These are phyloP conservation scores for Geosmithia putterillii DNA, from an alignment of 2,329 filamentous ascomycete genomes.

Conservation along the genomic window DNA sequence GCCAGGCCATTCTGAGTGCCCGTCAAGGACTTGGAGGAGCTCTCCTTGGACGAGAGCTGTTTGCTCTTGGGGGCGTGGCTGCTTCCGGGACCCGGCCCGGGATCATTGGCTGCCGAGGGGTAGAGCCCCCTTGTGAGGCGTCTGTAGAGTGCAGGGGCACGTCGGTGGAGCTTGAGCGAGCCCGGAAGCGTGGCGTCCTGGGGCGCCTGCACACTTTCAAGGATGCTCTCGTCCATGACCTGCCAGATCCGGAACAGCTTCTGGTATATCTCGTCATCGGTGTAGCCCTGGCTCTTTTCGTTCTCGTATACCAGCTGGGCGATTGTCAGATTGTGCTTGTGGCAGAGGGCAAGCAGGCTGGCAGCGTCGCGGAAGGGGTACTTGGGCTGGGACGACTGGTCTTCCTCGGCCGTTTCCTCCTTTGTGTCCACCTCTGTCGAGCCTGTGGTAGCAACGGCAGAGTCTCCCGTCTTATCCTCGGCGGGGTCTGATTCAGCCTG, in stretches of 20 bases:
- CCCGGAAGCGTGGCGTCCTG: slow-evolving; percentile 27
- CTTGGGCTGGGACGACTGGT: slow-evolving; percentile 20
- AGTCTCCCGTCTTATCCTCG: too few relatives aligned
- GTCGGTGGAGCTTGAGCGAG: slow-evolving; percentile 32
- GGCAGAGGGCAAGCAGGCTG: slow-evolving; percentile 31
- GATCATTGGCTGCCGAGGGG: slow-evolving; percentile 16
- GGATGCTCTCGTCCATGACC: slow-evolving; percentile 38
- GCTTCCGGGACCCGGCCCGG: not conserved
- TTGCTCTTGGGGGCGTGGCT: not conserved
- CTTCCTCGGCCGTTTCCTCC: not conserved
- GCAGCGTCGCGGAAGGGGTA: slow-evolving; percentile 34
- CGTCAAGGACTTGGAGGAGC: not conserved
- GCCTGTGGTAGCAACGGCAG: not conserved
- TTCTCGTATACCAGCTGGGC: slow-evolving; percentile 39
- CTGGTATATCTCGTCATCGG: slow-evolving; percentile 33
- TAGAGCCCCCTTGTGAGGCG: slow-evolving; percentile 33
- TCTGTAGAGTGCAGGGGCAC: slow-evolving; percentile 31
- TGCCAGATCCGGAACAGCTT: slow-evolving; percentile 36
- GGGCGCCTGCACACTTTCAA: slow-evolving; percentile 33
- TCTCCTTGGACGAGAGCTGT: not conserved
- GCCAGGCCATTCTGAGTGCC: not conserved
- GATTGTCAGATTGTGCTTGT: slow-evolving; percentile 37
- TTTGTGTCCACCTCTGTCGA: slow-evolving; percentile 7
- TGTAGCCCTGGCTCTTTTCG: slow-evolving; percentile 36
- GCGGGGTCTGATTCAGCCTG: not conserved